Percentiles rank a stretch among this genome's conserved stretches.
Conservation (phyloP, 1,284 basidiomycete genomes). For the Microbotryum violaceum region DNA sequence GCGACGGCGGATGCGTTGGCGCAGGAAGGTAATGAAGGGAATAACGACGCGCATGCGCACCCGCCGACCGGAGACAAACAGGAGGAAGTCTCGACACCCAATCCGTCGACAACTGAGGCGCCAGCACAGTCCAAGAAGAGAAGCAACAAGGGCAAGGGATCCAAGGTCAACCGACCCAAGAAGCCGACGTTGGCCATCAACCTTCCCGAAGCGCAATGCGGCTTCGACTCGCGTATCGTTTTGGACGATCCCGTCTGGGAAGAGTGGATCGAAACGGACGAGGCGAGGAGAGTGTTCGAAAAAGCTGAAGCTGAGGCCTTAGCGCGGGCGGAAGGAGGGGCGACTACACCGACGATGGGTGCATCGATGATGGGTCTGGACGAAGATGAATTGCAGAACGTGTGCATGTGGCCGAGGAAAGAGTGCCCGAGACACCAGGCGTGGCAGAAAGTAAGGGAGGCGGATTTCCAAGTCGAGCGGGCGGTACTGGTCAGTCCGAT, state of each 20-base stretch:
- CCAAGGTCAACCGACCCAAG: conserved; percentile 11
- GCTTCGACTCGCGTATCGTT: conserved; percentile 74
- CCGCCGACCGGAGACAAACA: neutral
- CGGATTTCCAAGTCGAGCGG: conserved; percentile 62
- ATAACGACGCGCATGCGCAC: neutral
- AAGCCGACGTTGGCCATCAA: conserved; percentile 7
- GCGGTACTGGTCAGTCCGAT: conserved; percentile 34
- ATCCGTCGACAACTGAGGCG: neutral
- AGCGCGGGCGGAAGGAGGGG: conserved; percentile 34
- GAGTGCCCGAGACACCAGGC: conserved; percentile 69
- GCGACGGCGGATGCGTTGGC: conserved; percentile 21
- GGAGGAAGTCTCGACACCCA: neutral
- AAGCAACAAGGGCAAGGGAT: neutral
- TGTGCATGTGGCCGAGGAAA: conserved; percentile 64
- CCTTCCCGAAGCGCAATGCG: conserved; percentile 49
- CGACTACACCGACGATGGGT: conserved; percentile 1
- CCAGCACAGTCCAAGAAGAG: neutral
- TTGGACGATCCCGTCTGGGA: conserved; percentile 59
- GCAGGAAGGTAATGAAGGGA: conserved; percentile 7
- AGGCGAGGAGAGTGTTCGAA: conserved; percentile 51
- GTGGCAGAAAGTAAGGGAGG: conserved; percentile 66
- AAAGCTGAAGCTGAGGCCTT: conserved; percentile 40
- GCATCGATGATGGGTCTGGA: conserved; percentile 44
- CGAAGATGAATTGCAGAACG: conserved; percentile 39
- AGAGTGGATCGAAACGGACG: conserved; percentile 12